A percentile compares a stretch with the other conserved stretches of the same genome.
phyloP scores from a whole-genome alignment of 2,329 filamentous ascomycete genomes.

The Microcyclosporella mali region DNA sequence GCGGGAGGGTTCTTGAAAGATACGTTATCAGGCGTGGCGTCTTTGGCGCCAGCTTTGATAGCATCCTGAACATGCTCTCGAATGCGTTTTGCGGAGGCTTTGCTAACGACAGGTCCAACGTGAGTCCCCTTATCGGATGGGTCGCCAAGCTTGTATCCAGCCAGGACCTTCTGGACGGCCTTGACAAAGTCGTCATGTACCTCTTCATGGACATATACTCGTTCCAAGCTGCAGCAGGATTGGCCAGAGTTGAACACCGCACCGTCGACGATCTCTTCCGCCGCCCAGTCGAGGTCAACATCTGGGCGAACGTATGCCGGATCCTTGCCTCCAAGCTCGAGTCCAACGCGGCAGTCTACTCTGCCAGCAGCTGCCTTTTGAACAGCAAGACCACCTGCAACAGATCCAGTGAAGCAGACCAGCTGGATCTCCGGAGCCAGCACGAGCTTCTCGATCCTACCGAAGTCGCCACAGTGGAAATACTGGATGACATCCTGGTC shows the following conservation, averaged over 20 bases:
- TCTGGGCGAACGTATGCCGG: conserved; percentile 82
- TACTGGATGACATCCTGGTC: conserved; percentile 81
- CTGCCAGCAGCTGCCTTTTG: conserved; percentile 79
- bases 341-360: conserved; percentile 69
- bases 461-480: conserved; percentile 79
- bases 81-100: conserved; percentile 68
- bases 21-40: conserved; percentile 75
- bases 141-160: conserved; percentile 78
- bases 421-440: conserved; percentile 69
- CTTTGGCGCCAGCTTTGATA: conserved; percentile 71
- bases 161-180: conserved; percentile 71
- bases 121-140: conserved; percentile 73
- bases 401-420: conserved; percentile 91
- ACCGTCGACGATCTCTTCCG: conserved; percentile 90
- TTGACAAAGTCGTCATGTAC: conserved; percentile 78
- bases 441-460: conserved; percentile 70
- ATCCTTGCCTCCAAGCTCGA: conserved; percentile 93
- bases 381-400: conserved; percentile 77
- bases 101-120: conserved; percentile 82
- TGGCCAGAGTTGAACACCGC: conserved; percentile 98
- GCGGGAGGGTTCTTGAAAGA: conserved; percentile 65
- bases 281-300: conserved; percentile 84
- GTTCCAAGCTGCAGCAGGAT: conserved; percentile 88
- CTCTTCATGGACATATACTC: conserved; percentile 81
- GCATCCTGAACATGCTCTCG: conserved; percentile 76